Conservation (phyloP, 1,284 basidiomycete genomes). For the Malassezia globosa region DNA sequence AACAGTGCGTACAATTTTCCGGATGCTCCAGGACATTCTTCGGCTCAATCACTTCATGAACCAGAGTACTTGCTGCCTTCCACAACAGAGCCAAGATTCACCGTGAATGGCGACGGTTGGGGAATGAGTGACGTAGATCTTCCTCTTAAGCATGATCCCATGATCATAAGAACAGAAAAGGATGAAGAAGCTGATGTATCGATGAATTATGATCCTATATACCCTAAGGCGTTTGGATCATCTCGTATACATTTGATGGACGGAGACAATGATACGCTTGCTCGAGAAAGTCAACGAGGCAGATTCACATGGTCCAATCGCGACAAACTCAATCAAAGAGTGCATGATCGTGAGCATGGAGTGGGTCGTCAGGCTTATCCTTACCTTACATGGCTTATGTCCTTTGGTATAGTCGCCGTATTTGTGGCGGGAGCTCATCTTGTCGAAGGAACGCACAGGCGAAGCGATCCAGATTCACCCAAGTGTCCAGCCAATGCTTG, state of each 20-base stretch:
- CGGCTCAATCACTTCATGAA: background rate
- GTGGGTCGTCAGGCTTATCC: slow-evolving; percentile 71
- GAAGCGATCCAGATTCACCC: slow-evolving; percentile 53
- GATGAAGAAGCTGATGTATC: slow-evolving; percentile 34
- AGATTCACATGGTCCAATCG: slow-evolving; percentile 13
- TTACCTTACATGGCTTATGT: slow-evolving; percentile 53
- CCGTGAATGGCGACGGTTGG: slow-evolving; percentile 1
- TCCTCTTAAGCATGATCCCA: slow-evolving; percentile 26
- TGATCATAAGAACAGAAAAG: slow-evolving; percentile 43
- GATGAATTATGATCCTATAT: slow-evolving; percentile 10
- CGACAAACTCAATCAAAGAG: slow-evolving; percentile 34
- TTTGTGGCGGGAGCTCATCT: slow-evolving; percentile 43
- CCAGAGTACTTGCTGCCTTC: background rate
- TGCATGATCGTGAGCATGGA: slow-evolving; percentile 55
- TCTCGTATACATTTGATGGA: background rate
- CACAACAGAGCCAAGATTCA: background rate
- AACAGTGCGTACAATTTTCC: background rate
- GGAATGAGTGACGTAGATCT: slow-evolving; percentile 24
- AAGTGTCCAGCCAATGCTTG: slow-evolving; percentile 78
- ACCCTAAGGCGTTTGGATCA: background rate
- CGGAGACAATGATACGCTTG: background rate
- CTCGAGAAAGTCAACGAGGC: background rate
- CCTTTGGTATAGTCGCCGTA: slow-evolving; percentile 54
- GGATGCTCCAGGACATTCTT: background rate
- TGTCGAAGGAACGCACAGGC: slow-evolving; percentile 36